phyloP scores from a whole-genome alignment of 2,329 filamentous ascomycete genomes.

The Chalaropsis ovoidea region DNA sequence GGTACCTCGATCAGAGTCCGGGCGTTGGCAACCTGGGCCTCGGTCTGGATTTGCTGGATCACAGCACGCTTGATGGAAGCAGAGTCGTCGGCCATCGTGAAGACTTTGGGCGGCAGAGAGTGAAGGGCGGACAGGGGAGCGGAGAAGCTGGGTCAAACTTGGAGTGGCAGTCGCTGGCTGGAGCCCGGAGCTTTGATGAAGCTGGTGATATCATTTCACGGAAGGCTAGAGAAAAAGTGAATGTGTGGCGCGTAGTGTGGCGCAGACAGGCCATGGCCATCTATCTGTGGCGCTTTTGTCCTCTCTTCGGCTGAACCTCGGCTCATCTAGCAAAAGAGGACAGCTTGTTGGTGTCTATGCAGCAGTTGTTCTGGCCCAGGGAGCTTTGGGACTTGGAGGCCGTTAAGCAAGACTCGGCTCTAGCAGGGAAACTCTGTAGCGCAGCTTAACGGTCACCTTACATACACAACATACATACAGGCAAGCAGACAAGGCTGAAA shows the following conservation, averaged over 20 bases:
- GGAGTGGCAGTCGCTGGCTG: background rate
- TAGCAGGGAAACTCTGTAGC: conserved; percentile 4
- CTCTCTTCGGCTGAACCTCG: conserved; percentile 15
- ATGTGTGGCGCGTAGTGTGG: conserved; percentile 10
- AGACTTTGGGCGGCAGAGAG: background rate
- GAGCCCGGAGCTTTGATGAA: background rate
- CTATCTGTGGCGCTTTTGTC: conserved; percentile 8
- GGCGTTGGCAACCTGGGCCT: conserved; percentile 58
- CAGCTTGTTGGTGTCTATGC: conserved; percentile 22
- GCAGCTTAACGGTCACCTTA: conserved; percentile 10
- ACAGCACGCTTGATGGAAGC: conserved; percentile 50
- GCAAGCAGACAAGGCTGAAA: conserved; percentile 5
- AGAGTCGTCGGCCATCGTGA: conserved; percentile 36
- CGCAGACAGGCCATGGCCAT: background rate
- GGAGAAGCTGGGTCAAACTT: background rate
- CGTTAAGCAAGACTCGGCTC: background rate
- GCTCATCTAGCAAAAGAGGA: conserved; percentile 20
- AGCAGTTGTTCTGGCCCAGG: background rate
- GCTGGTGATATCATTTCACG: background rate
- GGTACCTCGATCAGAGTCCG: conserved; percentile 58
- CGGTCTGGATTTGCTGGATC: conserved; percentile 53
- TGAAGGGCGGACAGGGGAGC: background rate
- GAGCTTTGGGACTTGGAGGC: conserved; percentile 6
- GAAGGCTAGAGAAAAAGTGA: conserved; percentile 13
- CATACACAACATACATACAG: background rate